Base-by-base conservation (phyloP, 352 stramenopile species). In the Saprolegnia diclina region DNA sequence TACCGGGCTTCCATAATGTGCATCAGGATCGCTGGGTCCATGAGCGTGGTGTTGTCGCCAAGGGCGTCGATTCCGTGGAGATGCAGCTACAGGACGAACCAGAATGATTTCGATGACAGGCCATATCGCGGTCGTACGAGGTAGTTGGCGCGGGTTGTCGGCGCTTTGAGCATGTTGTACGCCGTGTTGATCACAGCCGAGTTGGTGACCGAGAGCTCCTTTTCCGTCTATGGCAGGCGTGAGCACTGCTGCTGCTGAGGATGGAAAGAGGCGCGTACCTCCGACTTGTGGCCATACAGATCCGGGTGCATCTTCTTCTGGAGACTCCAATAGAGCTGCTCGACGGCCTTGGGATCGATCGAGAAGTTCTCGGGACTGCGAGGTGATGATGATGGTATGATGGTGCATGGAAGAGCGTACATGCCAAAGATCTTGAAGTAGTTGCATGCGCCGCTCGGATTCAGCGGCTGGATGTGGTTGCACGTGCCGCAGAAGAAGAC, bases 401-500 rank as follows among this genome's bases (percentile, higher is more conserved):
- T 10, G 32, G 69, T 26, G 50, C 56, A 42, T 18, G 50, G 65
- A 14, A 62, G 18, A 61, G n/a, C 75, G 68, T 77, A 92, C 86
- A 94, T 81, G 67, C 90, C 64, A 69, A 94, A 94, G 71, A 94
- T 80, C 72, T 91, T 85, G 75, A 94, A 92, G 77, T 90, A 92
- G 73, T 94, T 80, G 74, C 86, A 94, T 67, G 86, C 79, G 42
- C 78, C 80, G 55, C 77, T 74, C 24, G 55, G 62, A 35, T 82
- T 80, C 63, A 87, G 63, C 14, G 86, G 84, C 70, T 92, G 86
- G 68, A 94, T 94, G 40, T 79, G 78, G 54, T 90, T 77, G 71
- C 86, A 94, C 57, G 75, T 76, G 45, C 81, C 79, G 72, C 86
- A 94, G 64, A 94, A 94, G 74, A 94, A 89, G 1, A 81, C 81